Evolutionary conservation across 2,329 filamentous ascomycete genomes (phyloP).

Genomic region (Trichoderma koningii): DNA sequence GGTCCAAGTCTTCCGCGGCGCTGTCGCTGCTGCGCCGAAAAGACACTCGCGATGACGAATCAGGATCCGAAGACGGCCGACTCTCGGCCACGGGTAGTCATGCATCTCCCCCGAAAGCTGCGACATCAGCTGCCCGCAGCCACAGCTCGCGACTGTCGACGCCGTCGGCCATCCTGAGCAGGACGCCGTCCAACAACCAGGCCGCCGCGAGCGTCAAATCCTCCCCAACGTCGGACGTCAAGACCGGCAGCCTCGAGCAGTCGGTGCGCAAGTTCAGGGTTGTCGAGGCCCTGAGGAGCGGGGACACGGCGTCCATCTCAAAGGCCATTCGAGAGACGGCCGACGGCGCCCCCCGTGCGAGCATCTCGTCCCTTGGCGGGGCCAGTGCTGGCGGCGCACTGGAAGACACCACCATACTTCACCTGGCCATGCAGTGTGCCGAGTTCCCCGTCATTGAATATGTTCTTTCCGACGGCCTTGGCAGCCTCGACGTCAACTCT

Average conservation of each 20-base stretch:
- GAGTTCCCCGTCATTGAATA: slow-evolving; percentile 92
- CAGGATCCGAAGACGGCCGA: slow-evolving; percentile 55
- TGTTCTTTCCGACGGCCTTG: slow-evolving; percentile 74
- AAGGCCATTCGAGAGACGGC: slow-evolving; percentile 74
- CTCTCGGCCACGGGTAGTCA: slow-evolving; percentile 39
- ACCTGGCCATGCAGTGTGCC: slow-evolving; percentile 93
- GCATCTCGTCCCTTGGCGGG: slow-evolving; percentile 56
- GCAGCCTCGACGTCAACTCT: slow-evolving; percentile 78
- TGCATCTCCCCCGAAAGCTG: slow-evolving; percentile 38
- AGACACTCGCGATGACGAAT: slow-evolving; percentile 54
- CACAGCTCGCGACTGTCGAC: slow-evolving; percentile 53
- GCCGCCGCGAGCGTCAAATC: slow-evolving; percentile 27
- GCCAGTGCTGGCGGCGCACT: slow-evolving; percentile 49
- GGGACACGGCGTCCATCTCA: slow-evolving; percentile 87
- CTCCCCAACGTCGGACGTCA: slow-evolving; percentile 44
- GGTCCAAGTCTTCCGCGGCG: slow-evolving; percentile 55
- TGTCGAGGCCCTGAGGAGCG: slow-evolving; percentile 87
- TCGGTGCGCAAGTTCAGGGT: slow-evolving; percentile 92
- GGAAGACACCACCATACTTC: slow-evolving; percentile 86
- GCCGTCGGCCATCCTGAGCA: slow-evolving; percentile 45
- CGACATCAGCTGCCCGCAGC: slow-evolving; percentile 43
- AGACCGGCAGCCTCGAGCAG: slow-evolving; percentile 72
- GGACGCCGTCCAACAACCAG: slow-evolving; percentile 43
- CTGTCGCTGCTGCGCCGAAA: slow-evolving; percentile 58
- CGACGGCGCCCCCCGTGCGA: slow-evolving; percentile 55